Base-by-base conservation (phyloP, 176 grass and related monocot genomes). In the Pontederia paniculata region DNA sequence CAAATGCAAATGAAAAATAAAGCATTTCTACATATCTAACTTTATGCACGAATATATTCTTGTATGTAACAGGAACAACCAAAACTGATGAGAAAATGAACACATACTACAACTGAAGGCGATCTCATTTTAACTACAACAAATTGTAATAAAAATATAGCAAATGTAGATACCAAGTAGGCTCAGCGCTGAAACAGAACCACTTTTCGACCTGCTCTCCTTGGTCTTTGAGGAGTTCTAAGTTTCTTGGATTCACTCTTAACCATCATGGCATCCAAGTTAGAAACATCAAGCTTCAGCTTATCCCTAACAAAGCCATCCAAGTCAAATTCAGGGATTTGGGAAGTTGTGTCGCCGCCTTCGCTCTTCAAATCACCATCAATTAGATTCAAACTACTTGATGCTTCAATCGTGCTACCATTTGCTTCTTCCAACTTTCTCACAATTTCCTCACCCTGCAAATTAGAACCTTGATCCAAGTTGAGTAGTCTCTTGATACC, bases 401-500 rank as follows among this genome's bases (percentile, higher is more conserved):
- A 80, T 42, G 17, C 62, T 66, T 6, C 56, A 46, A 9, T 43
- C 48, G 77, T 69, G 52, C 53, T 43, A 54, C 19, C 60, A 58
- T 49, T 58, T 47, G 44, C 6, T 54, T 72, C 57, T 65, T 73
- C 9, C 12, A 63, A 63, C 44, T 54, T 58, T 65, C 28, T 79
- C 59, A 57, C 4, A 13, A 48, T 77, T 17, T 80, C 65, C 74
- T 53, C 64, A 45, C 66, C 53, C 15, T 44, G 23, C 5, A 58
- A 55, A 20, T 61, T 65, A 2, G 77, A 78, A 18, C 54, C 58
- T 56, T 74, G 83, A 64, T 90, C 80, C 21, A 84, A 70, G 61
- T 90, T 87, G 46, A 97, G 49, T 45, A 97, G 74, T 53, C 76
- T 70, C 71, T 97, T 97, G 50, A 97, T 76, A 49, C 77, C 84